phyloP scores from a whole-genome alignment of 2,329 filamentous ascomycete genomes.

The Nemania sp. region DNA sequence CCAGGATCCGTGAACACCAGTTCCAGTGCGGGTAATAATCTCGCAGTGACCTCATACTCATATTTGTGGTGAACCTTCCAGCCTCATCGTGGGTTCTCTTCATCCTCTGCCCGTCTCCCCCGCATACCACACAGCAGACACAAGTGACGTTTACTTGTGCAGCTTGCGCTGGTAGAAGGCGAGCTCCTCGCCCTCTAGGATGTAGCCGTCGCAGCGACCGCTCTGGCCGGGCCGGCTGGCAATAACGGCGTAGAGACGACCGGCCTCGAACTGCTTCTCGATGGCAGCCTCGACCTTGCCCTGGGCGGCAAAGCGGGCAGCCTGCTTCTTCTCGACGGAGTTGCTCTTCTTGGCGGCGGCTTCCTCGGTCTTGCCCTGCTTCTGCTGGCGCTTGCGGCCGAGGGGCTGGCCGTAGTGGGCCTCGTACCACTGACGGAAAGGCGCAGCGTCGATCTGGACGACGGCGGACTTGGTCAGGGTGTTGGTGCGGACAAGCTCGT shows the following conservation, averaged over 20 bases:
- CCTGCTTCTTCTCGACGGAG: constrained; percentile 95
- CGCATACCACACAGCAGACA: constrained; percentile 12
- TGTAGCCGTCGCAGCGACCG: constrained; percentile 94
- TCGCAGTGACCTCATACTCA: constrained; percentile 33
- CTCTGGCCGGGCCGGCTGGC: constrained; percentile 94
- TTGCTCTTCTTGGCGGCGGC: constrained; percentile 91
- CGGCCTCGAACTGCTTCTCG: constrained; percentile 99
- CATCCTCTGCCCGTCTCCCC: constrained; percentile 20
- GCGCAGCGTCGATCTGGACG: constrained; percentile 97
- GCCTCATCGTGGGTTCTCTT: constrained; percentile 23
- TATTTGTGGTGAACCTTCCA: constrained; percentile 24
- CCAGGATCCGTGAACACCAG: constrained; percentile 43
- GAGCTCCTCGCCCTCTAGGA: constrained; percentile 98
- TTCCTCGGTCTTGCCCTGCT: constrained; percentile 66
- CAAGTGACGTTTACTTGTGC: constrained; percentile 76
- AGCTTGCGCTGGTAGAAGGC: constrained; percentile 99
- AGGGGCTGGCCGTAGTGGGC: constrained; percentile 94
- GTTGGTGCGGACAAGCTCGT: constrained; percentile 99
- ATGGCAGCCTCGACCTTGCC: constrained; percentile 93
- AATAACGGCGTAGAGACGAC: constrained; percentile 93
- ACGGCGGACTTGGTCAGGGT: constrained; percentile 99
- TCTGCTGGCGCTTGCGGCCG: constrained; percentile 89
- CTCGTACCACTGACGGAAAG: constrained; percentile 99
- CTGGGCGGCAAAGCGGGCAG: constrained; percentile 74
- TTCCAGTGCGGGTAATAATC: constrained; percentile 39